Percentiles rank a stretch among this genome's conserved stretches.
Evolutionary conservation across 2,329 filamentous ascomycete genomes (phyloP).

Genomic region (Penicillium brasilianum): DNA sequence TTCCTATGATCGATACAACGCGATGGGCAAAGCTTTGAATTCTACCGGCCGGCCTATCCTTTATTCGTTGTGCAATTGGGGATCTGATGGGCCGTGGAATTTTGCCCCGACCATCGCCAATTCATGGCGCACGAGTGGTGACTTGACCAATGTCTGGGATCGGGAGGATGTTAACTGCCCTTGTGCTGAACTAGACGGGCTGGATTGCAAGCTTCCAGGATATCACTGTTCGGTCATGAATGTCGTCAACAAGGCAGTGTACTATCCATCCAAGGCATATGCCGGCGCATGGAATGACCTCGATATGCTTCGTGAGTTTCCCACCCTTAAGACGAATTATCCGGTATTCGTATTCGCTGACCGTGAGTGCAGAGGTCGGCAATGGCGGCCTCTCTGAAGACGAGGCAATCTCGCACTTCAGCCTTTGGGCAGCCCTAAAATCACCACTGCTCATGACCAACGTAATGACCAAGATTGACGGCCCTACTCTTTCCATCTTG

Average conservation of each 20-base stretch:
- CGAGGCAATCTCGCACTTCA: conserved; percentile 49
- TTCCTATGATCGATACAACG: conserved; percentile 54
- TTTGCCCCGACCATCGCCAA: conserved; percentile 56
- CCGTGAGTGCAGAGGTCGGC: conserved; percentile 46
- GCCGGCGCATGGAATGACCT: conserved; percentile 56
- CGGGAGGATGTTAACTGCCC: conserved; percentile 50
- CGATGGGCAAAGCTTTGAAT: conserved; percentile 56
- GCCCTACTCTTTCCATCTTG: conserved; percentile 52
- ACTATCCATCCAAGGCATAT: conserved; percentile 47
- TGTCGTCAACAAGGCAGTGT: conserved; percentile 56
- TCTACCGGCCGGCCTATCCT: conserved; percentile 53
- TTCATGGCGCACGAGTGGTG: conserved; percentile 53
- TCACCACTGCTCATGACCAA: conserved; percentile 57
- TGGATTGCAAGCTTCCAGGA: conserved; percentile 52
- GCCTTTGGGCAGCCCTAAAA: conserved; percentile 56
- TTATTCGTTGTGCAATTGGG: conserved; percentile 59
- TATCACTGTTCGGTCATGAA: conserved; percentile 58
- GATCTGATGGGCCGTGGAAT: conserved; percentile 55
- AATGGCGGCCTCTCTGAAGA: conserved; percentile 50
- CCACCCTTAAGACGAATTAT: neutral
- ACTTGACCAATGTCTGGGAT: conserved; percentile 55
- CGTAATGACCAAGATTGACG: conserved; percentile 47
- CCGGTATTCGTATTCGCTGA: neutral
- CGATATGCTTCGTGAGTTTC: conserved; percentile 46
- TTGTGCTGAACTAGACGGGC: conserved; percentile 45